Evolutionary conservation across 1,284 basidiomycete species (phyloP).

Genomic region (Pseudozyma sp.): DNA sequence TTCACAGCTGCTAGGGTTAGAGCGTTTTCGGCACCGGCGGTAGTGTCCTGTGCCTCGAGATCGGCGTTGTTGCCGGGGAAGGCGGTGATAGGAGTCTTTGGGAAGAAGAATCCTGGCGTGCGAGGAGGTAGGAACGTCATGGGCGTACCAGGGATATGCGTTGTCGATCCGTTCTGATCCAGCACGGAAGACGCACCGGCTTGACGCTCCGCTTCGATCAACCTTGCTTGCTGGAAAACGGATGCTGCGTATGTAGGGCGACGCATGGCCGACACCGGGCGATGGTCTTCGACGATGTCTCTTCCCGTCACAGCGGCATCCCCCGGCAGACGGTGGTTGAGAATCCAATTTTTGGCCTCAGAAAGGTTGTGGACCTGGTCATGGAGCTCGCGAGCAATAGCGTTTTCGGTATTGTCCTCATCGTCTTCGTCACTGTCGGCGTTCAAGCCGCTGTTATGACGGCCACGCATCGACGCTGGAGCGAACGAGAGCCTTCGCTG

Average conservation of each 20-base stretch:
- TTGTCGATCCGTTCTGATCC: conserved; percentile 4
- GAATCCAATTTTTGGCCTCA: conserved; percentile 31
- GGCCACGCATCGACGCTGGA: conserved; percentile 2
- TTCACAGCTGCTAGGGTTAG: neutral
- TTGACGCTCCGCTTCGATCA: conserved; percentile 35
- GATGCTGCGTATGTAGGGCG: conserved; percentile 41
- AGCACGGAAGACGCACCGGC: conserved; percentile 9
- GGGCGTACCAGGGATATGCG: conserved; percentile 4
- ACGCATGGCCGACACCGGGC: conserved; percentile 22
- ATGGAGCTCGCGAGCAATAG: conserved; percentile 18
- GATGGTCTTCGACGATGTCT: conserved; percentile 21
- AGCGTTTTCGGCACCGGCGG: conserved; percentile 1
- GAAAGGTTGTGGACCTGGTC: conserved; percentile 20
- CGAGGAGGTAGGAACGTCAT: conserved; percentile 7
- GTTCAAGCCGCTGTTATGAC: conserved; percentile 5
- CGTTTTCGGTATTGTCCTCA: conserved; percentile 18
- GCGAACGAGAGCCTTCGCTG: conserved; percentile 18
- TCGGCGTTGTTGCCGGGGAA: conserved; percentile 12
- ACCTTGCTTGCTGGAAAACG: conserved; percentile 37
- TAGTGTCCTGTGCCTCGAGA: conserved; percentile 2
- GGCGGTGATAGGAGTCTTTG: conserved; percentile 22
- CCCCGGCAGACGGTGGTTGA: conserved; percentile 1
- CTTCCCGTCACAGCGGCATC: conserved; percentile 1
- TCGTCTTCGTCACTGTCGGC: conserved; percentile 13
- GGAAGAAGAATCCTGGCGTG: conserved; percentile 15